A percentile compares a stretch with the other conserved stretches of the same genome.
Evolutionary conservation across 2,329 filamentous ascomycete genomes (phyloP).

Genomic region (Hypocrella siamensis): DNA sequence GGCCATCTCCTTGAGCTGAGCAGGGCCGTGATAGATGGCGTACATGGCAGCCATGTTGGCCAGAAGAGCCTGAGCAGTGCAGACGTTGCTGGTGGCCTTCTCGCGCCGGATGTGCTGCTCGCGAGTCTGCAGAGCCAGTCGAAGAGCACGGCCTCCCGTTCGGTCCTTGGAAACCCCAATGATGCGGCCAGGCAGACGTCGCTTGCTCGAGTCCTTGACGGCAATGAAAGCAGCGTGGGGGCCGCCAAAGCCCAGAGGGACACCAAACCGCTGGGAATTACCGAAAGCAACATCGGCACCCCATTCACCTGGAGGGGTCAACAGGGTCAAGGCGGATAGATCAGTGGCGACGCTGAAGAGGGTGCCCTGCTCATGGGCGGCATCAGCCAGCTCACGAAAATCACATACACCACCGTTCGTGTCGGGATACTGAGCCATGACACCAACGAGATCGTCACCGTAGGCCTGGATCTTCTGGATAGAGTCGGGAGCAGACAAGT

Average conservation of each 20-base stretch:
- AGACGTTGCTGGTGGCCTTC: conserved; percentile 95
- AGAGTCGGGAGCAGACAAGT: conserved; percentile 49
- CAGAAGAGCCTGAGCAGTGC: conserved; percentile 82
- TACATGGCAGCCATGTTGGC: conserved; percentile 96
- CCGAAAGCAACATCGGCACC: conserved; percentile 93
- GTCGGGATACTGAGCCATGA: conserved; percentile 90
- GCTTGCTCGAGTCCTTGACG: conserved; percentile 78
- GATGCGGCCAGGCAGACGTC: conserved; percentile 81
- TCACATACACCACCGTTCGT: conserved; percentile 68
- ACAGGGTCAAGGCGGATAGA: conserved; percentile 68
- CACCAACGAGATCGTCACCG: conserved; percentile 71
- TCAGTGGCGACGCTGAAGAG: conserved; percentile 83
- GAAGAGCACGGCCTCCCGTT: conserved; percentile 63
- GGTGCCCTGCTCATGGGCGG: conserved; percentile 61
- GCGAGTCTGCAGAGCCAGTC: conserved; percentile 77
- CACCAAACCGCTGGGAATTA: conserved; percentile 79
- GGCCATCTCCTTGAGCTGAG: conserved; percentile 70
- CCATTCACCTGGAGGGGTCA: conserved; percentile 85
- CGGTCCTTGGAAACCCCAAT: conserved; percentile 88
- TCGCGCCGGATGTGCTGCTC: conserved; percentile 94
- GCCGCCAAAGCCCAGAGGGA: conserved; percentile 82
- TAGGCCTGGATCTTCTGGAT: conserved; percentile 53
- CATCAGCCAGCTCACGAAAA: conserved; percentile 57
- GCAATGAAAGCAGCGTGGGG: conserved; percentile 97
- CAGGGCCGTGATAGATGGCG: conserved; percentile 81